Evolutionary conservation across 768 basidiomycete species (phyloP).

Genomic region (Paxillus rubicundulus): DNA sequence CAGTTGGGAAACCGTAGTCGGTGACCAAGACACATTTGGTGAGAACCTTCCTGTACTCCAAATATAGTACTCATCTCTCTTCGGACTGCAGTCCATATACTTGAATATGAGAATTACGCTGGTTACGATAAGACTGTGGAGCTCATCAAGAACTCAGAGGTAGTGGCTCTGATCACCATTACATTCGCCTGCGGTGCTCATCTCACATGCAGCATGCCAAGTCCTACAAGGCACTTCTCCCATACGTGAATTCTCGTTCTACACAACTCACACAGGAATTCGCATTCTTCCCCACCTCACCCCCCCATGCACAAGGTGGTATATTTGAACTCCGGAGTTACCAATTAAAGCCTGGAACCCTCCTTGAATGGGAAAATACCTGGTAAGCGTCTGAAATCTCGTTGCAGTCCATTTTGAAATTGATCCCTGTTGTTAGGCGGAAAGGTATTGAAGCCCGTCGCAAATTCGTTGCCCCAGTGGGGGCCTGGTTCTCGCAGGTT

Average conservation of each 20-base stretch:
- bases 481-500: conserved; percentile 90
- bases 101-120: conserved; percentile 92
- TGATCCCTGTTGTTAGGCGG: conserved; percentile 53
- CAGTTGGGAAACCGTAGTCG: conserved; percentile 89
- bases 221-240: conserved; percentile 73
- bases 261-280: conserved; percentile 90
- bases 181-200: neutral
- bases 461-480: conserved; percentile 80
- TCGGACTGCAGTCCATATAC: conserved; percentile 52
- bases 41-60: conserved; percentile 33
- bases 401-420: neutral
- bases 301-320: conserved; percentile 83
- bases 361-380: conserved; percentile 93
- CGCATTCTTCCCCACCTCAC: conserved; percentile 89
- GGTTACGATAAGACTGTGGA: conserved; percentile 79
- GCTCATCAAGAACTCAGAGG: conserved; percentile 64
- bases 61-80: neutral
- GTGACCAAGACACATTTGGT: conserved; percentile 86
- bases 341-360: conserved; percentile 80
- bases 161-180: conserved; percentile 32
- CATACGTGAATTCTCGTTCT: conserved; percentile 68
- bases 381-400: conserved; percentile 52
- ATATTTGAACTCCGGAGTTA: conserved; percentile 93
- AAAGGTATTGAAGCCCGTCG: conserved; percentile 91
- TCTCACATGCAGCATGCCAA: conserved; percentile 50